Evolutionary conservation across 805 yeast genomes (phyloP), one percentile per base, ranked within the genome.

Genomic region (Ogataea corticis): DNA sequence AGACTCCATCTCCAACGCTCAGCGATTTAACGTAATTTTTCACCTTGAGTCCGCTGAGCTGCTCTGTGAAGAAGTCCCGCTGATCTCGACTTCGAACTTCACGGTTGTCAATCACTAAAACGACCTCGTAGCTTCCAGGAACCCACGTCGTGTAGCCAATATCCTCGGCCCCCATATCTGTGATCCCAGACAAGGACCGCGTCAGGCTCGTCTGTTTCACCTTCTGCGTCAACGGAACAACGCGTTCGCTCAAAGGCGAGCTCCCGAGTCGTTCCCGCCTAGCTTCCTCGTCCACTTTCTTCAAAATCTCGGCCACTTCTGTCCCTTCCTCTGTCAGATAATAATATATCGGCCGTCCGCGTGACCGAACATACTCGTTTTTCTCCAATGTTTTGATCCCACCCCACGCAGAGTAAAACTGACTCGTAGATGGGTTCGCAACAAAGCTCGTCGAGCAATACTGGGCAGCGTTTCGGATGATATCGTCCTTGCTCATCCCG

Each of bases 1-100:
- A 94, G 9, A 85, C 51, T 1, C 85, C 84, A 68, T 94, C 99
- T 5, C 99, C 98, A 2, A 91, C 79, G 0, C 94, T 68, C 23
- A 94, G 69, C 1, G 87, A 70, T 38, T 78, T 63, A 1, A 75
- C 77, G 16, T 78, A 83, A 41, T 78, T 70, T 3, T 67, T 62
- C 1, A 85, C 69, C 0, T 82, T 83, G 9, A 70, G 59, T 15
- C 70, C 63, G 0, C 57, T 59, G 14, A 92, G 68, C 33, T 83
- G 77, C 2, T 70, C 72, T 1, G 72, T 66, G 58, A 94, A 90
- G 61, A 78, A 89, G 44, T 80, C 84, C 12, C 97, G 72, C 34
- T 91, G 89, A 25, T 65, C 65, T 47, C 70, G 70, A 0, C 92
- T 81, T 53, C 87, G 73, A 3, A 91, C 73, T 63, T 92, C 99